Percentiles rank a stretch among this genome's conserved stretches.
Conservation (phyloP, 441 rosid species). For the Croton laevigatus region DNA sequence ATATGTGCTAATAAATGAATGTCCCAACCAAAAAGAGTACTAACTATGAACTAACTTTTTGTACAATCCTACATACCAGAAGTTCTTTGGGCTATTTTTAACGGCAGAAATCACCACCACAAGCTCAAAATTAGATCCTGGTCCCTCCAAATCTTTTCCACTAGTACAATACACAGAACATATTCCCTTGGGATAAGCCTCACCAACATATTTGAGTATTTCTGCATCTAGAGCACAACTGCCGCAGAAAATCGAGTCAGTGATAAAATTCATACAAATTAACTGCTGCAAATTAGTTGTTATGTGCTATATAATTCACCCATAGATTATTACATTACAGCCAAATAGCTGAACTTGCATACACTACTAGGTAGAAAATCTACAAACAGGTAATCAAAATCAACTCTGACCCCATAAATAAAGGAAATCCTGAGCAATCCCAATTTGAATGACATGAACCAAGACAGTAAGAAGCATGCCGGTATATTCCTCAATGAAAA, state of each 20-base stretch:
- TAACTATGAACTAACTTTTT: background rate
- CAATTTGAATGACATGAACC: background rate
- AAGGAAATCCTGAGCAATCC: background rate
- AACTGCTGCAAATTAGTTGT: background rate
- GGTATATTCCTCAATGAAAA: no score
- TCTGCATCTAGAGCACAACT: constrained; percentile 88
- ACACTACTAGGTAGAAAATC: background rate
- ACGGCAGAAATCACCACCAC: constrained; percentile 81
- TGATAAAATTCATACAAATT: background rate
- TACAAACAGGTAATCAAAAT: background rate
- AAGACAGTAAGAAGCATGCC: constrained; percentile 3
- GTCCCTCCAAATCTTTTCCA: constrained; percentile 82
- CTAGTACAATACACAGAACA: constrained; percentile 69
- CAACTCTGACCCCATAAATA: background rate
- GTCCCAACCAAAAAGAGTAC: constrained; percentile 3
- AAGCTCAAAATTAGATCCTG: constrained; percentile 85
- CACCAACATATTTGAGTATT: constrained; percentile 72
- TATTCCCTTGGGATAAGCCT: constrained; percentile 91
- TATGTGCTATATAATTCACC: background rate
- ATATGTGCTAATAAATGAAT: background rate
- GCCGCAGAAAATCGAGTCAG: constrained; percentile 25
- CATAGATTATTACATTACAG: background rate
- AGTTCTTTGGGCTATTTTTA: constrained; percentile 88
- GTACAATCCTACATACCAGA: constrained; percentile 57
- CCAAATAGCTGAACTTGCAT: background rate